Evolutionary conservation across 805 yeast genomes (phyloP).

Genomic region (Saccharomycopsis schoenii): DNA sequence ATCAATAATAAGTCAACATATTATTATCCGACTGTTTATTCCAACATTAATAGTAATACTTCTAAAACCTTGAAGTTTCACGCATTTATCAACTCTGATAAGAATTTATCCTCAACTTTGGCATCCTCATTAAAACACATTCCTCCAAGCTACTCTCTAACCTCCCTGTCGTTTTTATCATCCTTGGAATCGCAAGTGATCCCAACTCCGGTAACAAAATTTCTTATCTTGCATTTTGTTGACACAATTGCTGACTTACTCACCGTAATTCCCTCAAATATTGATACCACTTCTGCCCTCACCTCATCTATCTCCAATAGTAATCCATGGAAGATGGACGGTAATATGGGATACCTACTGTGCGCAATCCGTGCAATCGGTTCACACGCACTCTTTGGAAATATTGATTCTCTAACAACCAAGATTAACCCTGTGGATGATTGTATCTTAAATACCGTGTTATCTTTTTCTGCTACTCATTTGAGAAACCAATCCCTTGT

Average conservation of each 20-base stretch:
- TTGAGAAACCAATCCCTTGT: slow-evolving; percentile 60
- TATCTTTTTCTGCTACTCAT: slow-evolving; percentile 78
- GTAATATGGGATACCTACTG: slow-evolving; percentile 70
- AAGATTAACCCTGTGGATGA: slow-evolving; percentile 58
- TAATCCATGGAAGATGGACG: slow-evolving; percentile 62
- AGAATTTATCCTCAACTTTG: neutral
- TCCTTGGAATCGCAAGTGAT: slow-evolving; percentile 19
- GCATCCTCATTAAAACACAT: neutral
- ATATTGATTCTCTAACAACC: slow-evolving; percentile 20
- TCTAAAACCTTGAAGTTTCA: neutral
- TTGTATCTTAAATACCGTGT: slow-evolving; percentile 64
- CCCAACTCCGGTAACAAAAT: slow-evolving; percentile 62
- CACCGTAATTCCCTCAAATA: slow-evolving; percentile 44
- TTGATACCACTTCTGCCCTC: neutral
- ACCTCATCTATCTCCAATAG: neutral
- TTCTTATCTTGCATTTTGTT: slow-evolving; percentile 59
- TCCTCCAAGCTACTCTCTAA: neutral
- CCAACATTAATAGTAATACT: neutral
- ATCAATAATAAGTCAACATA: neutral
- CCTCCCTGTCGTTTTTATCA: neutral
- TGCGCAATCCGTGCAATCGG: slow-evolving; percentile 76
- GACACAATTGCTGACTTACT: slow-evolving; percentile 70
- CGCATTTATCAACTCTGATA: neutral
- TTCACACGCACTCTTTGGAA: slow-evolving; percentile 60
- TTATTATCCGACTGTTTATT: neutral